These are phyloP conservation scores for Umbelopsis sp. DNA, from an alignment of 192 early-diverging fungal species.

Conservation along the genomic window DNA sequence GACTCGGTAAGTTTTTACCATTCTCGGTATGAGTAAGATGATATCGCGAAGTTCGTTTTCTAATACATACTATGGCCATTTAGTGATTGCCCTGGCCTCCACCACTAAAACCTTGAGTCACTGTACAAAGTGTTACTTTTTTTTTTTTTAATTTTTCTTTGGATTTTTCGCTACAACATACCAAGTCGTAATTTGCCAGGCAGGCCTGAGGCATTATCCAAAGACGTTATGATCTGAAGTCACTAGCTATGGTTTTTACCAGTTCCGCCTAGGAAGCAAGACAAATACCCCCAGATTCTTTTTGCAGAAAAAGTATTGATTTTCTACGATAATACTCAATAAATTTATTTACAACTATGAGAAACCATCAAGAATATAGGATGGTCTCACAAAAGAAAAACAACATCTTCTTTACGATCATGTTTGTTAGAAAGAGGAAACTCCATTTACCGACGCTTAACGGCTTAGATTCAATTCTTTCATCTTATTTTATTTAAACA, in stretches of 20 bases:
- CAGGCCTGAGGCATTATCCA: slow-evolving; percentile 10
- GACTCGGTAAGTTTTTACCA: slow-evolving; percentile 5
- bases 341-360: too few relatives aligned
- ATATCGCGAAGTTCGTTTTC: not conserved
- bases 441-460: too few relatives aligned
- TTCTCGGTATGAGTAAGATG: not conserved
- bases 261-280: not conserved
- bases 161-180: too few relatives aligned
- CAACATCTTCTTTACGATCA: too few relatives aligned
- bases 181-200: not conserved
- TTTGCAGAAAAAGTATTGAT: not conserved
- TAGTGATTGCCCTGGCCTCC: slow-evolving; percentile 18
- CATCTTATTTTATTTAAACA: too few relatives aligned
- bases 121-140: not conserved
- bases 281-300: not conserved
- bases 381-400: too few relatives aligned
- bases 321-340: too few relatives aligned
- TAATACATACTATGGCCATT: not conserved
- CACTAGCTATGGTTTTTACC: too few relatives aligned
- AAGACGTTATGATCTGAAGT: too few relatives aligned
- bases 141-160: not conserved
- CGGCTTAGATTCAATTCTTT: too few relatives aligned
- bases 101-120: not conserved
- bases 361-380: too few relatives aligned
- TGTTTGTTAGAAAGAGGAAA: too few relatives aligned